These are phyloP conservation scores for Holtermanniella nyarrowii DNA, from an alignment of 768 basidiomycete species.

Conservation along the genomic window DNA sequence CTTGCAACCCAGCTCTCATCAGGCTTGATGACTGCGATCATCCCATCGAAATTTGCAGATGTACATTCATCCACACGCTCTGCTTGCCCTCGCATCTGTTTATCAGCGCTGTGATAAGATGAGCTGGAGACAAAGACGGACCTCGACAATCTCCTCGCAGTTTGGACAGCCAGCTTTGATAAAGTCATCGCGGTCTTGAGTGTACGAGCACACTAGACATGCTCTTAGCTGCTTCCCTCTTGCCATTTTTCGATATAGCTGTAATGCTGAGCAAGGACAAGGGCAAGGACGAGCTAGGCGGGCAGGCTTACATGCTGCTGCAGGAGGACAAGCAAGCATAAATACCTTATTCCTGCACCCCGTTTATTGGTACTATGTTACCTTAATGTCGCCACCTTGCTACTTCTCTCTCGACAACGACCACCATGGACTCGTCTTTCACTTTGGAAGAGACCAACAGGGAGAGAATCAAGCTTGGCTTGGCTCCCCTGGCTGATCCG, in stretches of 20 bases:
- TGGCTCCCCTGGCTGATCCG: constrained; percentile 85
- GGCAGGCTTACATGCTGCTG: too few relatives aligned
- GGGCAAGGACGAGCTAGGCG: too few relatives aligned
- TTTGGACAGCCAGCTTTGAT: constrained; percentile 83
- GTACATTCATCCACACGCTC: constrained; percentile 81
- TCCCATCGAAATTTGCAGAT: constrained; percentile 83
- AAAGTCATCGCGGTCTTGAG: constrained; percentile 76
- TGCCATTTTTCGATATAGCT: too few relatives aligned
- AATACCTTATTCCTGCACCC: too few relatives aligned
- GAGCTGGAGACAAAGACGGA: constrained; percentile 41
- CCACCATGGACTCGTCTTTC: constrained; percentile 19
- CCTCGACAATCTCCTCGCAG: constrained; percentile 90
- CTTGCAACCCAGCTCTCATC: constrained; percentile 88
- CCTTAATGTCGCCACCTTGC: neutral
- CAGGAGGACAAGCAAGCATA: too few relatives aligned
- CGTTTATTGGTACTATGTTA: too few relatives aligned
- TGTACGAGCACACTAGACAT: constrained; percentile 84
- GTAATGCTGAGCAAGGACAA: too few relatives aligned
- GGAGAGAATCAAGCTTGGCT: constrained; percentile 83
- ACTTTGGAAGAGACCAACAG: constrained; percentile 48
- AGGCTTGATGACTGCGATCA: constrained; percentile 76
- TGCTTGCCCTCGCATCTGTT: constrained; percentile 72
- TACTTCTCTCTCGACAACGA: neutral
- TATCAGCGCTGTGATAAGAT: neutral
- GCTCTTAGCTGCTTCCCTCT: constrained; percentile 66